A percentile compares a stretch with the other conserved stretches of the same genome.
Evolutionary conservation across 441 rosid genomes (phyloP).

Genomic region (Melastoma candidum): DNA sequence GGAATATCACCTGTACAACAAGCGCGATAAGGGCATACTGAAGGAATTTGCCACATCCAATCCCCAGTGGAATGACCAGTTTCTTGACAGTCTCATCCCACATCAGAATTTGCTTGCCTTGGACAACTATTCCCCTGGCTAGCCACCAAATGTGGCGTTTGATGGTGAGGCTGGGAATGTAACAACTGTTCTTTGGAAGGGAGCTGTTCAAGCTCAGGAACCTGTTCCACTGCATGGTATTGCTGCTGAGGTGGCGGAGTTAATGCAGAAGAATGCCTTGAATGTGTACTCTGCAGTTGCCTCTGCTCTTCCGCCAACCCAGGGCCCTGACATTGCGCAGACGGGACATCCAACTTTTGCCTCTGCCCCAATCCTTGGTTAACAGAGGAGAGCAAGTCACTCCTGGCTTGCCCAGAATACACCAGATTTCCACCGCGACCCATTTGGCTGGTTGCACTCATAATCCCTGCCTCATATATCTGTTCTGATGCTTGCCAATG

Average conservation of each 20-base stretch:
- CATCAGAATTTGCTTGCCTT: constrained; percentile 50
- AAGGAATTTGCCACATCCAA: constrained; percentile 41
- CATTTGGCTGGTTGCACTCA: constrained; percentile 33
- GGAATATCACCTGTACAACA: constrained; percentile 67
- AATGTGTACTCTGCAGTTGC: constrained; percentile 36
- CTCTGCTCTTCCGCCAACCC: constrained; percentile 27
- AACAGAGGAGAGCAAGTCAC: constrained; percentile 39
- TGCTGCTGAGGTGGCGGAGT: constrained; percentile 37
- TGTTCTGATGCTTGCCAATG: constrained; percentile 58
- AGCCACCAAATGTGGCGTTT: constrained; percentile 38
- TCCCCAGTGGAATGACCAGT: constrained; percentile 32
- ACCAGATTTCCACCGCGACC: constrained; percentile 34
- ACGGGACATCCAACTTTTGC: constrained; percentile 48
- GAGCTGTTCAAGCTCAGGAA: constrained; percentile 45
- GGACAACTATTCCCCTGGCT: constrained; percentile 49
- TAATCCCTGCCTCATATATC: constrained; percentile 26
- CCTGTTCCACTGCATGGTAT: constrained; percentile 46
- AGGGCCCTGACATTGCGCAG: constrained; percentile 32
- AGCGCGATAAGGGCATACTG: constrained; percentile 46
- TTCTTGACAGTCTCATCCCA: constrained; percentile 37
- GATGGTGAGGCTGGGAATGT: constrained; percentile 37
- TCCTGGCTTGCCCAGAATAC: constrained; percentile 32
- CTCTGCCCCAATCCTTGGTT: constrained; percentile 54
- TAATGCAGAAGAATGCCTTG: constrained; percentile 31
- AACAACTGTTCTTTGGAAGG: constrained; percentile 38